These are phyloP conservation scores for Diaporthe sp. DNA, from an alignment of 2,329 filamentous ascomycete species.

Conservation along the genomic window DNA sequence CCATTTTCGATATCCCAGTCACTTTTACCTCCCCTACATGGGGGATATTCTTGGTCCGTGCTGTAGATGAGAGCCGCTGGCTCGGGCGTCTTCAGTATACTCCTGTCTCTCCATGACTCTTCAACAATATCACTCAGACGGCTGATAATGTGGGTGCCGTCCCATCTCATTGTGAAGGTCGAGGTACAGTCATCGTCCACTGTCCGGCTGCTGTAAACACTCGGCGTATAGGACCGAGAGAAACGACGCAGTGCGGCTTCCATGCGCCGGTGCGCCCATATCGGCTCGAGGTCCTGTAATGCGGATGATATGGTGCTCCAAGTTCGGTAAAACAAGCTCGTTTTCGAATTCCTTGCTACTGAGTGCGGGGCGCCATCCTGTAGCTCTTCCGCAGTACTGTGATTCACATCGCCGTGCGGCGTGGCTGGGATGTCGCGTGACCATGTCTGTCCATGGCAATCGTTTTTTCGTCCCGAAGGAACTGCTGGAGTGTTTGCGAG, in stretches of 20 bases:
- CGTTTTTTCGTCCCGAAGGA: too few relatives aligned
- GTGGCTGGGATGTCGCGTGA: neutral
- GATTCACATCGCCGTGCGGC: neutral
- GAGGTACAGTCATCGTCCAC: neutral
- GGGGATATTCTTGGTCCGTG: neutral
- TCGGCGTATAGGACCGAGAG: neutral
- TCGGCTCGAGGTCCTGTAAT: neutral
- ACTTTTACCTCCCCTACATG: neutral
- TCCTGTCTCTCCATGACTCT: constrained; percentile 19
- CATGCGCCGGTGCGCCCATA: neutral
- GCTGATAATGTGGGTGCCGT: neutral
- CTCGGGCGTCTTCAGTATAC: constrained; percentile 1
- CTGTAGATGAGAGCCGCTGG: neutral
- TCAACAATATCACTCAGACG: constrained; percentile 12
- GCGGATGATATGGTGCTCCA: constrained; percentile 8
- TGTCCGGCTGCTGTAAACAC: neutral
- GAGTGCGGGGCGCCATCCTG: neutral
- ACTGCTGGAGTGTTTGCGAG: neutral
- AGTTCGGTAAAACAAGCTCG: neutral
- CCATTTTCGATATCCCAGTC: constrained; percentile 17
- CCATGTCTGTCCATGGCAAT: neutral
- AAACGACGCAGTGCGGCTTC: neutral
- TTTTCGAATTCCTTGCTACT: neutral
- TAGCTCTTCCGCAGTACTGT: neutral
- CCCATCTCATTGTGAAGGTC: neutral